Evolutionary conservation across 2,329 filamentous ascomycete genomes (phyloP).

Genomic region (Talaromyces pinophilus): DNA sequence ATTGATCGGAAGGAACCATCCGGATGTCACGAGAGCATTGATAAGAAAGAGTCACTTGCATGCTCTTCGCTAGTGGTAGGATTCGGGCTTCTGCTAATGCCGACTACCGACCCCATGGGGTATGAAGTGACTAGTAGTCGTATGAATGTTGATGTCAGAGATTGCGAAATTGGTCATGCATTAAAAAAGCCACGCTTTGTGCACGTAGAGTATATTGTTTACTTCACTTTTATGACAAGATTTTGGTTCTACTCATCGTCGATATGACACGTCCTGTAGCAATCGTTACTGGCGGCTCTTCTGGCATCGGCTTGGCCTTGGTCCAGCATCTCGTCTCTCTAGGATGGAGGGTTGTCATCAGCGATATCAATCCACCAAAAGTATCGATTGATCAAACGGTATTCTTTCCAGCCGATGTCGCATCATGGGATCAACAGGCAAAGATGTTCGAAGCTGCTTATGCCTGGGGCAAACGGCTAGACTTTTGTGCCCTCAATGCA

Average conservation of each 20-base stretch:
- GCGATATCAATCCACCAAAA: not conserved
- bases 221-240: not conserved
- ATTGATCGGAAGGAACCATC: not conserved
- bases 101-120: not conserved
- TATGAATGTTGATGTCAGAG: not conserved
- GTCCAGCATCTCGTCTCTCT: conserved; percentile 7
- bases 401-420: not conserved
- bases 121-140: not conserved
- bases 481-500: conserved; percentile 10
- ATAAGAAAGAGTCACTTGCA: too few relatives aligned
- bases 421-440: conserved; percentile 1
- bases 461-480: not conserved
- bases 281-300: conserved; percentile 2
- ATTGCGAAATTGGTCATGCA: not conserved
- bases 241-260: not conserved
- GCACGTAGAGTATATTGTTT: not conserved
- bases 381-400: not conserved
- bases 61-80: not conserved
- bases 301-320: conserved; percentile 6
- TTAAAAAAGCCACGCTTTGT: not conserved
- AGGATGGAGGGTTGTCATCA: conserved; percentile 5
- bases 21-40: not conserved
- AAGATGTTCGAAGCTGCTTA: conserved; percentile 2
- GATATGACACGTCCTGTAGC: not conserved
- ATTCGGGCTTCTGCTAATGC: not conserved